Evolutionary conservation across 495 filamentous ascomycete species (phyloP).

Genomic region (Aspergillus indologenus): DNA sequence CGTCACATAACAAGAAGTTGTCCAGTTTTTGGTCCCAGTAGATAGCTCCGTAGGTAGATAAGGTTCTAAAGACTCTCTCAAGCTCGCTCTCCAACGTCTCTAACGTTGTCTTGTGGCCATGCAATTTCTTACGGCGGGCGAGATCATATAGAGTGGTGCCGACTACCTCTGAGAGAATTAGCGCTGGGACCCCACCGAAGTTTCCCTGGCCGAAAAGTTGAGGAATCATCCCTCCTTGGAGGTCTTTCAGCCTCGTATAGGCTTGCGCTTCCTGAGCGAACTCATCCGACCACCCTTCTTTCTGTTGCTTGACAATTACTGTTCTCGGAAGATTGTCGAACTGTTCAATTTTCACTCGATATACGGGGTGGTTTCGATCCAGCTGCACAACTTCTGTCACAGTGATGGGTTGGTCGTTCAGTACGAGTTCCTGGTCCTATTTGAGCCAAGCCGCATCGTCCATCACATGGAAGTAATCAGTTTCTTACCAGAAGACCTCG

Average conservation of each 20-base stretch:
- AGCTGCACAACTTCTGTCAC: not conserved
- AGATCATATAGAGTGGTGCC: constrained; percentile 7
- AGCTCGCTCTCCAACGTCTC: constrained; percentile 2
- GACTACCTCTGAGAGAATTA: constrained; percentile 10
- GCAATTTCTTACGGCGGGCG: no score
- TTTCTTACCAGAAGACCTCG: no score
- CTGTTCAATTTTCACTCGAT: not conserved
- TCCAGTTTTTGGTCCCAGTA: constrained; percentile 14
- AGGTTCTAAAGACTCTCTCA: constrained; percentile 3
- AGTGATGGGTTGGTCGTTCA: not conserved
- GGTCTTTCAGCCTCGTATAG: constrained; percentile 8
- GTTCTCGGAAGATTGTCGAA: not conserved
- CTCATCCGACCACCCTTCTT: constrained; percentile 7
- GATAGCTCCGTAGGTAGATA: constrained; percentile 11
- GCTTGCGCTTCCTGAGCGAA: not conserved
- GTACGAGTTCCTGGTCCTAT: not conserved
- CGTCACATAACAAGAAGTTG: constrained; percentile 14
- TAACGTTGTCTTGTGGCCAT: constrained; percentile 2
- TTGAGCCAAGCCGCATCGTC: no score
- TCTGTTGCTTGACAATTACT: constrained; percentile 15
- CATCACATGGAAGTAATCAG: no score
- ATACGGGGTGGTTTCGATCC: not conserved
- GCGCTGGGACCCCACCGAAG: constrained; percentile 13
- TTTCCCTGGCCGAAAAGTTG: constrained; percentile 8
- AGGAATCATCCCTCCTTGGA: constrained; percentile 12